Evolutionary conservation across 2,329 filamentous ascomycete genomes (phyloP), one percentile per base, ranked within the genome.

Genomic region (Penicillium thymicola): DNA sequence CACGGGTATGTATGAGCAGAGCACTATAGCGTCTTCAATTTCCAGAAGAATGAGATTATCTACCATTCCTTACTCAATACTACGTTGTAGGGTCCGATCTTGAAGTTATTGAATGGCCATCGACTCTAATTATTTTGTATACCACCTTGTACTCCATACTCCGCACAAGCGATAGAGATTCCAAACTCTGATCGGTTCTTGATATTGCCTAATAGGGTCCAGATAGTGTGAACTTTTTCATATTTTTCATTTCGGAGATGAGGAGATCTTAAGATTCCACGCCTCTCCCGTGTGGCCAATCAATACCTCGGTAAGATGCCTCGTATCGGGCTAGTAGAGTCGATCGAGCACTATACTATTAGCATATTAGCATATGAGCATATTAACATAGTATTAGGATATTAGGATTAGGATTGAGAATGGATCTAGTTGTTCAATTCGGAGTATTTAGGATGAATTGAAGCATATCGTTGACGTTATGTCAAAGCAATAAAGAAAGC

Each of bases 21-120:
- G 36, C 25, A 45, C 18, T 14, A 43, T n/a, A n/a, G 21, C 28
- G 11, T 55, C 41, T 32, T 34, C 21, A 28, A 41, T 36, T n/a
- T 16, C 11, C 1, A 42, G 41, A 38, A 36, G 36, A 55, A 38
- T 52, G 41, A 8, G 41, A 59, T 56, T 42, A 52, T 44, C 30
- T 49, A 50, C 54, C 63, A 66, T 65, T 64, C 64, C 61, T 65
- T 62, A 28, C 62, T 56, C 59, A 18, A 62, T 64, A 27, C 53
- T 52, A 54, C 52, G 42, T 58, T 25, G 48, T 51, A 54, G 50
- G 43, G 56, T 25, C 54, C 49, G 27, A 38, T 53, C 23, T 48
- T 28, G 28, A 43, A 48, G 40, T 18, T 16, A 46, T 46, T 46
- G 18, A 34, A 46, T 9, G 18, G 43, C 18, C 23, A 34, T 25